Evolutionary conservation across 179 eudicot genomes (phyloP).

Genomic region (Drosera spatulata): DNA sequence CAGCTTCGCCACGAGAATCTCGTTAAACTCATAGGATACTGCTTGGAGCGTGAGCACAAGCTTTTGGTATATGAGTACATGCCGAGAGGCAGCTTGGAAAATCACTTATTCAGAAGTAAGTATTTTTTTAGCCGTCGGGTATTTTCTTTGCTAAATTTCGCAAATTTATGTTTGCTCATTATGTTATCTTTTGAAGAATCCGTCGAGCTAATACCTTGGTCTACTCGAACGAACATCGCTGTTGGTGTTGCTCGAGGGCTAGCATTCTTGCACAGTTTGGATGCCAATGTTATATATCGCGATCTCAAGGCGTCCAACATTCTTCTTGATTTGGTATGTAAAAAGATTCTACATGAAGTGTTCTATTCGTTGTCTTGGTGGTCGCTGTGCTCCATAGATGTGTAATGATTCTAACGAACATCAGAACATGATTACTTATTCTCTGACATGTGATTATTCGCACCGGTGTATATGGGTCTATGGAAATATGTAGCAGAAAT

Average conservation of each 20-base stretch:
- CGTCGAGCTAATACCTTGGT: constrained; percentile 41
- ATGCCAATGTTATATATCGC: constrained; percentile 44
- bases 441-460: too few relatives aligned
- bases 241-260: constrained; percentile 48
- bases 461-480: too few relatives aligned
- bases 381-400: too few relatives aligned
- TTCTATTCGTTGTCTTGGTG: too few relatives aligned
- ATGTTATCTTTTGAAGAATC: constrained; percentile 20
- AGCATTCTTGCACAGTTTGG: constrained; percentile 39
- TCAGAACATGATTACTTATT: too few relatives aligned
- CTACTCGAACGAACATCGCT: constrained; percentile 33
- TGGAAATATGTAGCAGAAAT: too few relatives aligned
- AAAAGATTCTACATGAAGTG: not conserved
- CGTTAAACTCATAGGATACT: constrained; percentile 55
- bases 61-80: constrained; percentile 52
- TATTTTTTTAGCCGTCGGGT: not conserved
- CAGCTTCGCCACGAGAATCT: constrained; percentile 46
- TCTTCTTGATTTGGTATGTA: constrained; percentile 51
- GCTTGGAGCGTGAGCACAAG: constrained; percentile 34
- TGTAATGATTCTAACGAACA: too few relatives aligned
- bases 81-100: constrained; percentile 58
- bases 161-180: too few relatives aligned
- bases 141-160: too few relatives aligned
- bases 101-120: constrained; percentile 56
- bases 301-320: constrained; percentile 59